A percentile compares a stretch with the other conserved stretches of the same genome.
Evolutionary conservation across 2,329 filamentous ascomycete species (phyloP).

Genomic region (Juglanconis juglandina): DNA sequence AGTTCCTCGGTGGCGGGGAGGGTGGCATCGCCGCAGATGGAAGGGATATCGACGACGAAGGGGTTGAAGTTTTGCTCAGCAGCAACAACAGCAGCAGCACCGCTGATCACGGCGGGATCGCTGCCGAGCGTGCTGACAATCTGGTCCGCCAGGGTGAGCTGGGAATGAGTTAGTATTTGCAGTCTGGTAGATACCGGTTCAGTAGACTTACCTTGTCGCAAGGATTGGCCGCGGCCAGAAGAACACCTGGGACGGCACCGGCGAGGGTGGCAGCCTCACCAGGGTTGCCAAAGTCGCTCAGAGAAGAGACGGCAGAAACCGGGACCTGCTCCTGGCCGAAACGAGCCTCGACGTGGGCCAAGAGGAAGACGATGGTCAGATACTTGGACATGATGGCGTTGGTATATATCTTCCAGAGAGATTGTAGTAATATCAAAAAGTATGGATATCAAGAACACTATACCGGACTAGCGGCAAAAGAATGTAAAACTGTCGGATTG

Average conservation of each 20-base stretch:
- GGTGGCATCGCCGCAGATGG: constrained; percentile 57
- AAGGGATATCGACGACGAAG: constrained; percentile 53
- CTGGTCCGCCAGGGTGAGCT: constrained; percentile 61
- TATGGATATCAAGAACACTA: not conserved
- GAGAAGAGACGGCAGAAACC: constrained; percentile 49
- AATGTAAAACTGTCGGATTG: constrained; percentile 8
- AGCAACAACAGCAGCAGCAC: constrained; percentile 61
- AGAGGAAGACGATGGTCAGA: constrained; percentile 33
- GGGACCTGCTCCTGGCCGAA: constrained; percentile 63
- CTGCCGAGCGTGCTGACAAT: constrained; percentile 60
- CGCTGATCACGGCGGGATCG: constrained; percentile 55
- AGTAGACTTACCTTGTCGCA: constrained; percentile 51
- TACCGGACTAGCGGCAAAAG: constrained; percentile 15
- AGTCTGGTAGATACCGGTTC: not conserved
- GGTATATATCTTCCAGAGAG: constrained; percentile 2
- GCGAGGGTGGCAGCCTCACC: constrained; percentile 62
- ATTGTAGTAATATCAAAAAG: not conserved
- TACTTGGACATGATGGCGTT: constrained; percentile 10
- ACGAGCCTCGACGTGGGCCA: constrained; percentile 44
- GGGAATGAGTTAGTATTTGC: constrained; percentile 18
- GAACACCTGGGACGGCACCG: constrained; percentile 56
- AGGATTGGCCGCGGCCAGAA: constrained; percentile 61
- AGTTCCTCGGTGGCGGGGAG: constrained; percentile 59
- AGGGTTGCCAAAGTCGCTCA: constrained; percentile 50
- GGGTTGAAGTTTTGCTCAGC: constrained; percentile 71